Conservation (phyloP, 768 basidiomycete species). For the Rickenella mellea region DNA sequence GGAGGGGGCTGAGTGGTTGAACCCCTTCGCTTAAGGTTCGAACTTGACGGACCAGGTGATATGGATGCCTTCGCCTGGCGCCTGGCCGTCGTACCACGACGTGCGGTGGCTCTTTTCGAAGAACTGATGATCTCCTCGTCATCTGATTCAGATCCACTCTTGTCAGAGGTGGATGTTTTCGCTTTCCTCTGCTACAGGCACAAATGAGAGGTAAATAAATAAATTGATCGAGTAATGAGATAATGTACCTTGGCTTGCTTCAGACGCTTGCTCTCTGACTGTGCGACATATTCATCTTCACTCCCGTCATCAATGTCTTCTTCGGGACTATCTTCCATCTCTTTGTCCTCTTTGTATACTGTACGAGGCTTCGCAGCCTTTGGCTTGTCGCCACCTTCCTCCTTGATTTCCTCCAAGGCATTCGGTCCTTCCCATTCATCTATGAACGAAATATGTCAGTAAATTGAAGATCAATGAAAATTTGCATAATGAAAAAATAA, state of each 20-base stretch:
- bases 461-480: constrained; percentile 5
- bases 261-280: constrained; percentile 25
- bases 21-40: constrained; percentile 42
- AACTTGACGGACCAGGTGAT: constrained; percentile 3
- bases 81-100: constrained; percentile 9
- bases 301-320: constrained; percentile 30
- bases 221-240: constrained; percentile 7
- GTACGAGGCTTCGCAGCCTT: constrained; percentile 9
- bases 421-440: constrained; percentile 69
- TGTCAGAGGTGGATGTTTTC: neutral
- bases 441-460: constrained; percentile 28
- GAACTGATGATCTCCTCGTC: constrained; percentile 3
- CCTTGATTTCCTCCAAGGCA: constrained; percentile 37
- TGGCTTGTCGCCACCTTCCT: constrained; percentile 13
- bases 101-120: constrained; percentile 11
- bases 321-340: constrained; percentile 13
- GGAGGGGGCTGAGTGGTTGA: constrained; percentile 27
- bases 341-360: constrained; percentile 36
- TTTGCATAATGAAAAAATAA: constrained; percentile 9
- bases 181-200: neutral
- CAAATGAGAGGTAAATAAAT: constrained; percentile 3
- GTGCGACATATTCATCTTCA: constrained; percentile 66
- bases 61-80: constrained; percentile 4
- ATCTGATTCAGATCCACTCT: neutral
- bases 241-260: constrained; percentile 36